Conservation (phyloP, 1,284 basidiomycete species). For the Cutaneotrichosporon cavernicola region DNA sequence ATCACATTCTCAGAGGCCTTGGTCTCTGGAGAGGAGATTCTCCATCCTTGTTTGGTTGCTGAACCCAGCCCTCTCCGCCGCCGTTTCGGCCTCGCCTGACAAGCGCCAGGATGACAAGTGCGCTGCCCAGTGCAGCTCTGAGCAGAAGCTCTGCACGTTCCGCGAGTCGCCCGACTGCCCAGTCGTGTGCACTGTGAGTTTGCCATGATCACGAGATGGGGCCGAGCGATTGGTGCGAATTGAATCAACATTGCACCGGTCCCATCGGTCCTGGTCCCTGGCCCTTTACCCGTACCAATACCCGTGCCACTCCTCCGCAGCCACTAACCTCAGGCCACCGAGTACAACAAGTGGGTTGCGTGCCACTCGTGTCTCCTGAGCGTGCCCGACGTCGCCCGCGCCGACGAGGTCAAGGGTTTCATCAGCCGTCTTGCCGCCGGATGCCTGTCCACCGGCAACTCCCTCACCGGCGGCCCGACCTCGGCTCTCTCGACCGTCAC, state of each 20-base stretch:
- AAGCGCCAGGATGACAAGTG: not conserved
- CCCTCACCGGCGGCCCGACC: not conserved
- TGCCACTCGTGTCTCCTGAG: slow-evolving; percentile 1
- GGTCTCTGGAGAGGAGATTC: not conserved
- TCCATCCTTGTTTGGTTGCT: not conserved
- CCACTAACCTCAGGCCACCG: slow-evolving; percentile 2
- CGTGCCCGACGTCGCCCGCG: not conserved
- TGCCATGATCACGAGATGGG: not conserved
- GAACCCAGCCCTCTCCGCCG: slow-evolving; percentile 2
- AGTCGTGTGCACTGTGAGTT: not conserved
- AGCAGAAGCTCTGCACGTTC: slow-evolving; percentile 6
- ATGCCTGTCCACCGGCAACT: not conserved
- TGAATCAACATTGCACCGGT: not conserved
- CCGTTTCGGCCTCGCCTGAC: not conserved
- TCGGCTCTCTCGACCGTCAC: not conserved
- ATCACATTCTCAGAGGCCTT: not conserved
- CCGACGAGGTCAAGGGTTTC: not conserved
- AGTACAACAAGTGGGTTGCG: slow-evolving; percentile 5
- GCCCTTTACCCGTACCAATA: not conserved
- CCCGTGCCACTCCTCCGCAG: too few species aligned
- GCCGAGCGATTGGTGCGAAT: not conserved
- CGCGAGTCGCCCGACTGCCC: slow-evolving; percentile 4
- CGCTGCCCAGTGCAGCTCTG: not conserved
- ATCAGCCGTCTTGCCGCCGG: not conserved
- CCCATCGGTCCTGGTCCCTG: too few species aligned